phyloP scores from a whole-genome alignment of 345 rosid species.

The Combretum micranthum region DNA sequence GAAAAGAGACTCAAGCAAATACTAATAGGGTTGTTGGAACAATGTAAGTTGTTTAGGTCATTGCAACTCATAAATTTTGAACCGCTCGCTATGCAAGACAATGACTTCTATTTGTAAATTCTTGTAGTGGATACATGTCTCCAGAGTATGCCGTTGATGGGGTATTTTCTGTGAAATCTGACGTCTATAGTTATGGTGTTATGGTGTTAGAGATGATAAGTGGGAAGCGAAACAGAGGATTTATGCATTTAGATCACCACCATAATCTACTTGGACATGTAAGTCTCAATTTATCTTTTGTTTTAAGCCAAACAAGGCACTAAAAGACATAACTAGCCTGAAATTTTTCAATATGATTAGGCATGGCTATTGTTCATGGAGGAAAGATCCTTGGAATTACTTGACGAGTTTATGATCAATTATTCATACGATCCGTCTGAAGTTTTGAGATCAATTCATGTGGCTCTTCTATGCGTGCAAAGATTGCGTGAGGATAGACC shows the following conservation, averaged over 20 bases:
- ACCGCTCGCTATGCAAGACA: too few relatives aligned
- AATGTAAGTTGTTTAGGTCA: conserved; percentile 11
- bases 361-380: conserved; percentile 36
- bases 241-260: conserved; percentile 19
- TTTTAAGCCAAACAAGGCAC: too few relatives aligned
- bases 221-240: conserved; percentile 23
- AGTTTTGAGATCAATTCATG: conserved; percentile 29
- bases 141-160: conserved; percentile 42
- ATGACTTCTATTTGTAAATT: neutral
- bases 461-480: conserved; percentile 43
- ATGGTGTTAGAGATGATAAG: conserved; percentile 26
- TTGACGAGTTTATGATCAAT: conserved; percentile 15
- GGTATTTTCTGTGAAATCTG: conserved; percentile 28
- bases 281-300: conserved; percentile 1
- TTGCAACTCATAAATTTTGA: too few relatives aligned
- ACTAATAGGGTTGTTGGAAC: conserved; percentile 20
- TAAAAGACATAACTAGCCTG: too few relatives aligned
- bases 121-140: conserved; percentile 37
- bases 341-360: conserved; percentile 6
- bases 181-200: conserved; percentile 35
- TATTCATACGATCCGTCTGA: conserved; percentile 11
- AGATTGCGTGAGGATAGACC: conserved; percentile 39
- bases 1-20: conserved; percentile 14
- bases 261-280: conserved; percentile 32
- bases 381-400: conserved; percentile 24